Percentiles rank a stretch among this genome's conserved stretches.
phyloP scores from a whole-genome alignment of 768 basidiomycete species.

The Auricularia auricula-judae region DNA sequence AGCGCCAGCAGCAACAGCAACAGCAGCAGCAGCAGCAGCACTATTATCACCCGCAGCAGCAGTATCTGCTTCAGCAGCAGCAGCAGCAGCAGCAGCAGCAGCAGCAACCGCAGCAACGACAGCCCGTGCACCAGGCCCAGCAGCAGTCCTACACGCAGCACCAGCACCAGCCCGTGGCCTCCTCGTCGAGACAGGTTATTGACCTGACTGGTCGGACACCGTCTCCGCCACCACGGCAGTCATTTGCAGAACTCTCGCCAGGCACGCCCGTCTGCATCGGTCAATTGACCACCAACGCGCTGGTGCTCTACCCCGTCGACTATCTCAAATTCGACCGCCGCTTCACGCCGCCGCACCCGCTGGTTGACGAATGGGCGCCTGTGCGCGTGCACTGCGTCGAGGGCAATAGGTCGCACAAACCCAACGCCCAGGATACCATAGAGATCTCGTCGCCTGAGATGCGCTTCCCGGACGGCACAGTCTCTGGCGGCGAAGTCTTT shows the following conservation, averaged over 20 bases:
- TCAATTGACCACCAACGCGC: conserved; percentile 67
- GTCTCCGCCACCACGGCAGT: conserved; percentile 1
- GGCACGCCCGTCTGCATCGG: conserved; percentile 87
- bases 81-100: conserved; percentile 10
- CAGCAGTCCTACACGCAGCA: background rate
- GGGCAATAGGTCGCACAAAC: conserved; percentile 44
- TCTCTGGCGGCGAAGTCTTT: conserved; percentile 52
- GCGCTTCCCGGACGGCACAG: conserved; percentile 42
- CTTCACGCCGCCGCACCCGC: conserved; percentile 23
- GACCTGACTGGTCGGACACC: conserved; percentile 7
- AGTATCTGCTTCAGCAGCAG: conserved; percentile 5
- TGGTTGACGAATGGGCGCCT: conserved; percentile 43
- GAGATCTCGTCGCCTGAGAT: conserved; percentile 59
- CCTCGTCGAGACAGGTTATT: conserved; percentile 3
- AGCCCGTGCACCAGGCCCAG: background rate
- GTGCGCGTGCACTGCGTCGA: conserved; percentile 61
- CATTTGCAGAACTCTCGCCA: conserved; percentile 44
- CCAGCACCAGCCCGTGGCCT: conserved; percentile 1
- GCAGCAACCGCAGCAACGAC: conserved; percentile 2
- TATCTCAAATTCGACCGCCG: conserved; percentile 43
- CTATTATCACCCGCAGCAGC: conserved; percentile 19
- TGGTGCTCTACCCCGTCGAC: conserved; percentile 71
- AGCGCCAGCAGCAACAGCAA: background rate
- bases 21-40: conserved; percentile 16
- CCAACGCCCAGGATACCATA: conserved; percentile 49